Evolutionary conservation across 1,284 basidiomycete species (phyloP).

Genomic region (Inonotus obliquus): DNA sequence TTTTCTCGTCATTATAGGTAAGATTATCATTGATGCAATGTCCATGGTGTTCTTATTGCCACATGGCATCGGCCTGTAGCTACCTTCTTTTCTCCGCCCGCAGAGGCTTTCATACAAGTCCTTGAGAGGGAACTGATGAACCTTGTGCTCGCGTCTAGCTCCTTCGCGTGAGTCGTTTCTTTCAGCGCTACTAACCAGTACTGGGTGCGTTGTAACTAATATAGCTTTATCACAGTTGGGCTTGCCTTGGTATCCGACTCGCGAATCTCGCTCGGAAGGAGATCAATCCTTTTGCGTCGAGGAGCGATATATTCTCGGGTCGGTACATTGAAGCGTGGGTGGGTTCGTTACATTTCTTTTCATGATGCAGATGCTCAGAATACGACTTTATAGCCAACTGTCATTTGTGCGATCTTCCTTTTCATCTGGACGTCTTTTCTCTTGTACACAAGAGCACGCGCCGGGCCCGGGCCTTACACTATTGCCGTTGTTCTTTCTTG

Average conservation of each 20-base stretch:
- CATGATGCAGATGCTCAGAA: constrained; percentile 16
- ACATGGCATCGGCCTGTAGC: constrained; percentile 43
- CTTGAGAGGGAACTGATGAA: constrained; percentile 55
- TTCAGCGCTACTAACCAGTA: too few species aligned
- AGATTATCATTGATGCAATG: not conserved
- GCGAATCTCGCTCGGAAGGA: constrained; percentile 54
- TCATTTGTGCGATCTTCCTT: constrained; percentile 62
- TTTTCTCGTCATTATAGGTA: constrained; percentile 28
- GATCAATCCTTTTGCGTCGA: constrained; percentile 36
- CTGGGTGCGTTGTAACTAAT: too few species aligned
- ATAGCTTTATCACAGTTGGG: constrained; percentile 46
- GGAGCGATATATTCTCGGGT: constrained; percentile 40
- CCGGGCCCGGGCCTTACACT: constrained; percentile 61
- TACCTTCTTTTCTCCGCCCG: constrained; percentile 63
- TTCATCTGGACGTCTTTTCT: constrained; percentile 58
- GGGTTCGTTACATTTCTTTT: constrained; percentile 26
- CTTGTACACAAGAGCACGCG: constrained; percentile 58
- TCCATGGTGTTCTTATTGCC: too few species aligned
- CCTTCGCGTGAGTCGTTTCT: constrained; percentile 57
- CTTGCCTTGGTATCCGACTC: constrained; percentile 62
- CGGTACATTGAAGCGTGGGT: constrained; percentile 59
- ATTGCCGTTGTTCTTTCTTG: constrained; percentile 52
- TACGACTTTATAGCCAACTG: constrained; percentile 39
- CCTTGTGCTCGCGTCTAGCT: constrained; percentile 29
- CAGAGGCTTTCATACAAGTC: constrained; percentile 61